A percentile compares a stretch with the other conserved stretches of the same genome.
Evolutionary conservation across 140 eudicot genomes (phyloP).

Genomic region (Ambrosia hybrid): DNA sequence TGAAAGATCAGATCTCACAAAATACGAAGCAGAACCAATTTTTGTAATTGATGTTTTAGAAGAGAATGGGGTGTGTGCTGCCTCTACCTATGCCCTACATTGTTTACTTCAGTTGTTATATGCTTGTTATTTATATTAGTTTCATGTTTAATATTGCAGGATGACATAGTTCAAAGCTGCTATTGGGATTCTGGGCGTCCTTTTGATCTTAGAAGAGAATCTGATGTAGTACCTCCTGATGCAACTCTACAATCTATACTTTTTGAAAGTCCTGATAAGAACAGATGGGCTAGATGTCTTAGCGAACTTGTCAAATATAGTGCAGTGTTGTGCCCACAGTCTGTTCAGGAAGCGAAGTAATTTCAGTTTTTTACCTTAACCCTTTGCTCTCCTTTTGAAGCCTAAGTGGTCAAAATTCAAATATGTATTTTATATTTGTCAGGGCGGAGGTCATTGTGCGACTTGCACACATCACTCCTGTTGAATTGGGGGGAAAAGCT

Average conservation of each 20-base stretch:
- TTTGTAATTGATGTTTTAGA: constrained; percentile 92
- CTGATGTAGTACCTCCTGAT: constrained; percentile 88
- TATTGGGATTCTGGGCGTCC: constrained; percentile 97
- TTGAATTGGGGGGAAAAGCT: constrained; percentile 96
- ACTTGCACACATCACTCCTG: constrained; percentile 88
- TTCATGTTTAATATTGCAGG: constrained; percentile 47
- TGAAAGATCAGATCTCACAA: constrained; percentile 63
- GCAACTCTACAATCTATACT: constrained; percentile 88
- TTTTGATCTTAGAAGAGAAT: constrained; percentile 83
- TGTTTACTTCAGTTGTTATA: background rate
- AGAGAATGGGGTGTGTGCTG: constrained; percentile 86
- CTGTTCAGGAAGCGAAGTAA: constrained; percentile 99
- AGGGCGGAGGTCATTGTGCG: constrained; percentile 85
- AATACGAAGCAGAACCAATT: constrained; percentile 86
- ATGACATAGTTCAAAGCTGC: constrained; percentile 98
- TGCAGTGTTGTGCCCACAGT: constrained; percentile 89
- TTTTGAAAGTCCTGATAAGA: constrained; percentile 97
- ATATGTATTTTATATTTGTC: constrained; percentile 15
- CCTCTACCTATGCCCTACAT: background rate
- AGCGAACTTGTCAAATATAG: constrained; percentile 96
- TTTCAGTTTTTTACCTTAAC: constrained; percentile 14
- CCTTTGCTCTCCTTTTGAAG: background rate
- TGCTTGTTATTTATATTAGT: background rate
- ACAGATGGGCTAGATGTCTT: constrained; percentile 96
- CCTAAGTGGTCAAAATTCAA: constrained; percentile 5